Evolutionary conservation across 495 filamentous ascomycete genomes (phyloP), one percentile per base, ranked within the genome.

Genomic region (Hypoxylon fragiforme): DNA sequence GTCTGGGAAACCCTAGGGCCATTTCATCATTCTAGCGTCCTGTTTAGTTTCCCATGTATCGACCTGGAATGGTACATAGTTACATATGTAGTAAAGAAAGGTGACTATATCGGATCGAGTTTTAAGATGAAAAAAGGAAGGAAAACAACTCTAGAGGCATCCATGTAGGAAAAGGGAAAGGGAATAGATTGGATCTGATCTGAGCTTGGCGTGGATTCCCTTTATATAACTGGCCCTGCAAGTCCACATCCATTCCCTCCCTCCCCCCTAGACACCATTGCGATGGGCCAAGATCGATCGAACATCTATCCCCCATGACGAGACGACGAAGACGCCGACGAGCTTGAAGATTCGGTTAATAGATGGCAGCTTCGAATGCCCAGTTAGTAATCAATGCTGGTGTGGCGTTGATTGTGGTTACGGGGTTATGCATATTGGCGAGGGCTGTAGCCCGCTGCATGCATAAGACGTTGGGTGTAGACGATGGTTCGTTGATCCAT

Each of bases 401-500:
- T 3, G 50, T 32, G 45, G 41, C 24, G 15, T 44, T 63, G 41
- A 26, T 65, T 8, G 24, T 49, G 11, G 30, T 58, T 3, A 65
- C 62, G 5, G 49, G 46, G 19, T 1, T 65, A 15, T 42, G 48
- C 30, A 50, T 65, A 28, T 22, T 16, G 7, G 40, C 58, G 15
- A 57, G 57, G 26, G 31, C 54, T 6, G 30, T 30, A 22, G 52
- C 58, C 13, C 62, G 62, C 12, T 57, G 44, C 28, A 31, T 44
- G 38, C 21, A 44, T 35, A 50, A 51, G 50, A 57, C 49, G 16
- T 36, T 57, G 44, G 62, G 62, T 7, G 28, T 37, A 8, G 62
- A 65, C 16, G 62, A 65, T 51, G 52, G 62, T 65, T 43, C 15
- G 58, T 49, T 43, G 6, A 20, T 22, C 21, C 7, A 2, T 18